These are phyloP conservation scores for Trichoderma gracile DNA, from an alignment of 2,329 filamentous ascomycete genomes.

Conservation along the genomic window DNA sequence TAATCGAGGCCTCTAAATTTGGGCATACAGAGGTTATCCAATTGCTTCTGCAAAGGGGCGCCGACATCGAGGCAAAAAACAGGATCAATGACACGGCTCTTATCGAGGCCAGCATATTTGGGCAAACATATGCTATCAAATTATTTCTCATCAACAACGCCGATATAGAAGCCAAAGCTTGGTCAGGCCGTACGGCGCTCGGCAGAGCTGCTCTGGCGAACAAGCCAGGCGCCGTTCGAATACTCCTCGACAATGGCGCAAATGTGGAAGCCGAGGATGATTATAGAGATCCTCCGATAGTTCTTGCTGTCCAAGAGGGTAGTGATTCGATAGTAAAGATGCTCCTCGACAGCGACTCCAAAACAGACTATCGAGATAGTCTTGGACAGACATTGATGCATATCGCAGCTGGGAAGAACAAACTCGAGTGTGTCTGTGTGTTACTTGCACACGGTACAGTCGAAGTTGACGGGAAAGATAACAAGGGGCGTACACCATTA, in stretches of 20 bases:
- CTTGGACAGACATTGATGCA: not conserved
- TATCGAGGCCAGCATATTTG: accelerated
- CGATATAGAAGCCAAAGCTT: not conserved
- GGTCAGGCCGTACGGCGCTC: too few species aligned
- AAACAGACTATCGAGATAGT: not conserved
- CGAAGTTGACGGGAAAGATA: not conserved
- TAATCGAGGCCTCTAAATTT: not conserved
- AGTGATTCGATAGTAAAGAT: not conserved
- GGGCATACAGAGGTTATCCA: not conserved
- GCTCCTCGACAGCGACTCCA: not conserved
- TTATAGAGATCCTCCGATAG: not conserved
- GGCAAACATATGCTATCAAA: not conserved
- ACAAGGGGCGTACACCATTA: not conserved
- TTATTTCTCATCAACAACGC: not conserved
- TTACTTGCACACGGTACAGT: not conserved
- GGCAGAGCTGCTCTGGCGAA: too few species aligned
- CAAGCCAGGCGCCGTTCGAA: not conserved
- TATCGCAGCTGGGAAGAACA: not conserved
- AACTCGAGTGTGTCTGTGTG: not conserved
- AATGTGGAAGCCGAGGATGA: not conserved
- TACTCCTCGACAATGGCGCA: not conserved
- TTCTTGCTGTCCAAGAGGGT: not conserved
- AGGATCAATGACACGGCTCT: not conserved
- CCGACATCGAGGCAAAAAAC: not conserved
- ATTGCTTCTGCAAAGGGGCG: not conserved